Base-by-base conservation (phyloP, 176 grass and related monocot genomes). In the Avena insularis region DNA sequence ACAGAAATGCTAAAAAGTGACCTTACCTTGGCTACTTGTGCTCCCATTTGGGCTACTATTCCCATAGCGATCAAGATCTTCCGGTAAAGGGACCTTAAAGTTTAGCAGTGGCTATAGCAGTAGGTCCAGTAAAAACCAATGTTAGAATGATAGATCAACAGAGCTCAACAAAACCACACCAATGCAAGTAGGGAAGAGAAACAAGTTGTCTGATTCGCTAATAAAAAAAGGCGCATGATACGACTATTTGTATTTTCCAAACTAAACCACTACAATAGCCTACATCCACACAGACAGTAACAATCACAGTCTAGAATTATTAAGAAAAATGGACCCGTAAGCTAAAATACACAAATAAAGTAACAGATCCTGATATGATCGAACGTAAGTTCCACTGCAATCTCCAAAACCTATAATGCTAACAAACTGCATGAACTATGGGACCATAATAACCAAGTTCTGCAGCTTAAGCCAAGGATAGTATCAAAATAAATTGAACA, bases 31-130 rank as follows among this genome's bases (percentile, higher is more conserved):
- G 65, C 91, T 90, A 74, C 87, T 91, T 69, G 57, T 81, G 74
- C 94, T 99, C 75, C 90, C 89, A 67, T 97, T 93, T 21, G 92
- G 91, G 81, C 92, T 99, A 79, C 87, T 89, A 87, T 88, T 90
- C 63, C 83, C 92, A 73, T 92, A 92, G 64, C 79, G 80, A 64
- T 95, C 85, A 64, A 91, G 75, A 89, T 97, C 94, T 79, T 93
- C 91, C 0, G 85, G 91, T 82, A 80, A 63, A 81, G 97, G 97
- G 58, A 97, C 97, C 81, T 82, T 95, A 89, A 97, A 99, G 87
- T 83, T 97, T 84, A 97, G 81, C 87, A 99, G 90, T 78, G 97
- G 90, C 97, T 99, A 78, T 78, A 90, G 75, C 19, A 67, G 55
- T 12, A 83, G 69, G 83, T 83, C 73, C 82, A 69, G 78, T 73